phyloP scores from a whole-genome alignment of 495 filamentous ascomycete species.

The Aspergillus biplanus region DNA sequence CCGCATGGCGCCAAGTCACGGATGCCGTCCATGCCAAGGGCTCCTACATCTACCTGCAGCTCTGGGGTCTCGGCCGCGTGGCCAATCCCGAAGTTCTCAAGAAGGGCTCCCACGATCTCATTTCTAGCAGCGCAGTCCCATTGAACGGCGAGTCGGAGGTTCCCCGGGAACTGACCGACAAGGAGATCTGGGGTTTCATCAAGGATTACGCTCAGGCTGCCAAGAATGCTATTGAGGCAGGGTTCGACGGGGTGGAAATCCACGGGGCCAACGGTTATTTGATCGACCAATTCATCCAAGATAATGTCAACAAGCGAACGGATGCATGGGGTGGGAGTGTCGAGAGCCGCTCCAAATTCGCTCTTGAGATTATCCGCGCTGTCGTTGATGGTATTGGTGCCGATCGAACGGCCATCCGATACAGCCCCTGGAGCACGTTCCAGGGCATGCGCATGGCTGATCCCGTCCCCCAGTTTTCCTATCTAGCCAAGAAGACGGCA shows the following conservation, averaged over 20 bases:
- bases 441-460: background rate
- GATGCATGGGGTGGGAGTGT: background rate
- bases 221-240: constrained; percentile 63
- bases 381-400: background rate
- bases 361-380: background rate
- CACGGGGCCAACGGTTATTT: constrained; percentile 77
- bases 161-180: constrained; percentile 53
- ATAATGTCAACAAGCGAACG: background rate
- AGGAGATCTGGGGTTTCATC: constrained; percentile 59
- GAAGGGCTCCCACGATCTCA: constrained; percentile 22
- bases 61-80: constrained; percentile 68
- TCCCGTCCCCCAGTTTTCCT: background rate
- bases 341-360: background rate
- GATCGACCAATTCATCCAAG: constrained; percentile 66
- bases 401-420: background rate
- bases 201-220: constrained; percentile 60
- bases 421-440: background rate
- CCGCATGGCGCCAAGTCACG: constrained; percentile 61
- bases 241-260: constrained; percentile 80
- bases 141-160: constrained; percentile 6
- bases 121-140: constrained; percentile 46
- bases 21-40: constrained; percentile 65
- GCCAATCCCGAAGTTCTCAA: constrained; percentile 44
- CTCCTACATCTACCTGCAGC: constrained; percentile 64
- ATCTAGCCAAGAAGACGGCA: background rate